Percentiles rank a stretch among this genome's conserved stretches.
phyloP scores from a whole-genome alignment of 1,284 basidiomycete species.

The Chalciporus piperatoides region DNA sequence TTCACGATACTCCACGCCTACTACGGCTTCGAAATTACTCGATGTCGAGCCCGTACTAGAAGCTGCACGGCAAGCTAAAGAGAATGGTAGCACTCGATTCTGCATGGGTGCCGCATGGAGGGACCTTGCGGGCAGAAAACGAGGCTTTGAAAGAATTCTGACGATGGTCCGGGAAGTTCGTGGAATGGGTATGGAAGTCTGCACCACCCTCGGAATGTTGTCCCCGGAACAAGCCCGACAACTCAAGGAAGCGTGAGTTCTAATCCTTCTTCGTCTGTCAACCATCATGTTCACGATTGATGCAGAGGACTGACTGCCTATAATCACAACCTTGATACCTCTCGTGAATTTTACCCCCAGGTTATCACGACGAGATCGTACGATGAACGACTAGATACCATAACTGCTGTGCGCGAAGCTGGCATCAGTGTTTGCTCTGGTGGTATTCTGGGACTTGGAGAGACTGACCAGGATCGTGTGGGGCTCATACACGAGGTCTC shows the following conservation, averaged over 20 bases:
- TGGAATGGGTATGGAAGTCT: constrained; percentile 95
- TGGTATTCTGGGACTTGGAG: constrained; percentile 93
- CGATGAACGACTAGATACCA: constrained; percentile 90
- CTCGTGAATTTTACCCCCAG: constrained; percentile 94
- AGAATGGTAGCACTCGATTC: constrained; percentile 94
- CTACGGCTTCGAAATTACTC: constrained; percentile 86
- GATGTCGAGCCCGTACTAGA: constrained; percentile 90
- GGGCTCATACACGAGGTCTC: constrained; percentile 95
- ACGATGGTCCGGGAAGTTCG: constrained; percentile 89
- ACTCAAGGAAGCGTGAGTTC: constrained; percentile 85
- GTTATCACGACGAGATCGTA: constrained; percentile 95
- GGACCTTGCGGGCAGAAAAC: constrained; percentile 90
- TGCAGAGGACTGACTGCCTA: constrained; percentile 89
- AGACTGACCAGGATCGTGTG: constrained; percentile 86
- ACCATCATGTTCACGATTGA: constrained; percentile 3
- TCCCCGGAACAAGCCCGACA: constrained; percentile 89
- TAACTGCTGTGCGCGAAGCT: constrained; percentile 86
- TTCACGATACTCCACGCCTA: constrained; percentile 85
- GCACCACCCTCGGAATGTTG: constrained; percentile 97
- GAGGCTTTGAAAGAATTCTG: constrained; percentile 92
- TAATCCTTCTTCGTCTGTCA: constrained; percentile 5
- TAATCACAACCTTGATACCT: constrained; percentile 99
- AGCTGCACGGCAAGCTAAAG: constrained; percentile 90
- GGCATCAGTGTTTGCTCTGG: constrained; percentile 98
- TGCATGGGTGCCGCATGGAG: constrained; percentile 99